A percentile compares a stretch with the other conserved stretches of the same genome.
phyloP scores from a whole-genome alignment of 768 basidiomycete genomes.

The Mycena kentingensis region DNA sequence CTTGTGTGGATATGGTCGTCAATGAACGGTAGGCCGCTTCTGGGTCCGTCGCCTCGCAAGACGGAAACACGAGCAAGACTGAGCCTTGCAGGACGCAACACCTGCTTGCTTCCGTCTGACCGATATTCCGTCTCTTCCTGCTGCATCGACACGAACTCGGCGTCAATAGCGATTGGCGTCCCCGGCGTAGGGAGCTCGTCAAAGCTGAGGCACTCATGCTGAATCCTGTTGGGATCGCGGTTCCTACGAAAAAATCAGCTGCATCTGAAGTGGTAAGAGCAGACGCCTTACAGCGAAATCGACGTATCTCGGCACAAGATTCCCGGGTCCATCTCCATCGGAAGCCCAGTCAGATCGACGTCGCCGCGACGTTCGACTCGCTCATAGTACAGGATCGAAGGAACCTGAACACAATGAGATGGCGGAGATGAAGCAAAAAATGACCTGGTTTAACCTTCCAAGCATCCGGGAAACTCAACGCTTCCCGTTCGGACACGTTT shows the following conservation, averaged over 20 bases:
- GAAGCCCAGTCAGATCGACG: conserved; percentile 67
- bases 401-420: conserved; percentile 54
- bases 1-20: conserved; percentile 98
- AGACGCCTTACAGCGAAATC: conserved; percentile 68
- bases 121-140: conserved; percentile 97
- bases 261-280: not conserved
- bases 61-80: conserved; percentile 95
- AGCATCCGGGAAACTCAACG: conserved; percentile 78
- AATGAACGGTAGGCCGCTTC: conserved; percentile 88
- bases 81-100: conserved; percentile 87
- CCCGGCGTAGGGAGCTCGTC: conserved; percentile 86
- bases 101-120: conserved; percentile 92
- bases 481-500: conserved; percentile 84
- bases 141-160: conserved; percentile 97
- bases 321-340: conserved; percentile 65
- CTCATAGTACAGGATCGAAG: conserved; percentile 89
- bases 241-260: conserved; percentile 49
- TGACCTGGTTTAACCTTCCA: conserved; percentile 80
- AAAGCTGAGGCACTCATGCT: conserved; percentile 70
- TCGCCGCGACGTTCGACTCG: conserved; percentile 59
- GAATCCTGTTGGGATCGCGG: conserved; percentile 70
- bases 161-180: conserved; percentile 91
- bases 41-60: conserved; percentile 78
- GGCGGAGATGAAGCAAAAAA: not conserved
- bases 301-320: conserved; percentile 87